These are phyloP conservation scores for Spergularia azorica DNA, from an alignment of 179 eudicot species.

Conservation along the genomic window DNA sequence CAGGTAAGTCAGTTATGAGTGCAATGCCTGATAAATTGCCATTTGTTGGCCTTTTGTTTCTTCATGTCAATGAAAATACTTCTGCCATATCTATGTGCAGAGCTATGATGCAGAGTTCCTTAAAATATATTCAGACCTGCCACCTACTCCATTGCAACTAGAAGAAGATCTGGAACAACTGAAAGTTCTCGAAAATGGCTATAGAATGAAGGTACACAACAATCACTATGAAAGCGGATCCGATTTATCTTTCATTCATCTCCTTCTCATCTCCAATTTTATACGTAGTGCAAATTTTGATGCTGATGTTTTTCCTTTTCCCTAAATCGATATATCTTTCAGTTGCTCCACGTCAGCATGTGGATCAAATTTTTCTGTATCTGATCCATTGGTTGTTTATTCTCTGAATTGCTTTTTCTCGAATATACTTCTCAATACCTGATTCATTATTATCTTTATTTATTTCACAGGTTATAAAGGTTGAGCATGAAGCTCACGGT, in stretches of 20 bases:
- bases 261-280: neutral
- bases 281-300: neutral
- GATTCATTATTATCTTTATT: conserved; percentile 1
- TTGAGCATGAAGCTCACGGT: conserved; percentile 93
- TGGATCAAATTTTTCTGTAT: neutral
- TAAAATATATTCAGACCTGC: conserved; percentile 67
- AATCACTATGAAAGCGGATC: no score
- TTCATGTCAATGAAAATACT: neutral
- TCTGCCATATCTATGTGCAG: conserved; percentile 40
- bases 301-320: no score
- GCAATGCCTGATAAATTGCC: neutral
- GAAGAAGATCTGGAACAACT: conserved; percentile 98
- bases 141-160: conserved; percentile 86
- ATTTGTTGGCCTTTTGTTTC: neutral
- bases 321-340: neutral
- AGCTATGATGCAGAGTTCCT: conserved; percentile 85
- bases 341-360: neutral
- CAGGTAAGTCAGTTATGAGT: conserved; percentile 52
- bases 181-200: conserved; percentile 96
- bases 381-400: neutral
- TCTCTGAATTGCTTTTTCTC: neutral
- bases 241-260: no score
- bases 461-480: conserved; percentile 73
- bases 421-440: neutral
- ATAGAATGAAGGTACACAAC: conserved; percentile 73